Base-by-base conservation (phyloP, 805 yeast genomes). In the Candida vartiovaarae region DNA sequence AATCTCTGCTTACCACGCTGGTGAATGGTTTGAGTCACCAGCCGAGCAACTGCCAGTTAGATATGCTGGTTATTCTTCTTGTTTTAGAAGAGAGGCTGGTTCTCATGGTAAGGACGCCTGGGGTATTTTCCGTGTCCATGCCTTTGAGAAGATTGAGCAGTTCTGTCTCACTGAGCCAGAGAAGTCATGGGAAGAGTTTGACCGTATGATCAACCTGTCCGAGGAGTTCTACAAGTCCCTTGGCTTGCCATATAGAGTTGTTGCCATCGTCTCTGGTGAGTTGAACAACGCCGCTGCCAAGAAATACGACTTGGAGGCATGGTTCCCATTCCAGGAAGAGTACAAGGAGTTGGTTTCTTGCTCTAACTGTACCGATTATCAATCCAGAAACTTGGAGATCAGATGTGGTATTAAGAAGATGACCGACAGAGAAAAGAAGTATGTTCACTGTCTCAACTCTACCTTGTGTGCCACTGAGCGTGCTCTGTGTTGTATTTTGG, bases 301-400 rank as follows among this genome's bases (percentile, higher is more conserved):
- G 76, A 93, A 93, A 70, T 93, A 84, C 73, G 99, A 93, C 73
- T 78, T 93, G 63, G 99, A 93, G 75, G 99, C 99, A 41, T 93
- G 99, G 99, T 93, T 93, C 95, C 99, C 99, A 63, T 93, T 76
- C 86, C 99, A 93, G 76, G 78, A 89, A 67, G 99, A 93, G 71
- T 93, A 86, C 75, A 93, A 93, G 72, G 99, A 93, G 74, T 80
- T 93, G 60, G 99, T 93, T 44, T 88, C 96, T 20, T 91, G 98
- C 74, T 91, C 98, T 47, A 93, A 93, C 78, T 93, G 99, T 80
- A 93, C 99, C 48, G 99, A 93, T 72, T 93, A 93, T 71, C 99
- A 93, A 75, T 87, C 98, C 42, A 85, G 99, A 75, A 91, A 91
- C 77, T 76, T 93, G 64, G 99, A 93, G 75, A 93, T 93, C 63